phyloP scores from a whole-genome alignment of 345 rosid species.

The Aegle marmelos region DNA sequence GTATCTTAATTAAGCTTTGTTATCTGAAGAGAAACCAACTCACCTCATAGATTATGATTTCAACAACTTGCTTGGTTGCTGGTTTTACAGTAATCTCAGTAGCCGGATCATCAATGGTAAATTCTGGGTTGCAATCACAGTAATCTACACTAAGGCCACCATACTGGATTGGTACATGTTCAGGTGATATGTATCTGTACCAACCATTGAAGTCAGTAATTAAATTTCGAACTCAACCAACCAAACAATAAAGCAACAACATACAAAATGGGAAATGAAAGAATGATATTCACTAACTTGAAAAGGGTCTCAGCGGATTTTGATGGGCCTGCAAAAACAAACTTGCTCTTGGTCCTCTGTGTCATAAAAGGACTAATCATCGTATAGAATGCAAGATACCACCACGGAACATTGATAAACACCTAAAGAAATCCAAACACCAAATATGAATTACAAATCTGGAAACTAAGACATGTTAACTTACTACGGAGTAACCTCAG shows the following conservation, averaged over 20 bases:
- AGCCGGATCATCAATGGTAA: constrained; percentile 63
- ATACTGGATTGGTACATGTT: constrained; percentile 83
- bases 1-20: neutral
- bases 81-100: constrained; percentile 69
- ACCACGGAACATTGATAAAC: constrained; percentile 96
- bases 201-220: neutral
- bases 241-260: neutral
- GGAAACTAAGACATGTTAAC: neutral
- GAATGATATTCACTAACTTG: constrained; percentile 47
- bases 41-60: constrained; percentile 86
- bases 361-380: constrained; percentile 84
- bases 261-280: neutral
- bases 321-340: constrained; percentile 79
- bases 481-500: neutral
- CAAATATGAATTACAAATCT: neutral
- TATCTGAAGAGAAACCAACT: neutral
- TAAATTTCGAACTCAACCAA: neutral
- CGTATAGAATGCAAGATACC: constrained; percentile 81
- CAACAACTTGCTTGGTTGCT: constrained; percentile 80
- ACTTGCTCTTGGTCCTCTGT: constrained; percentile 92
- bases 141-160: constrained; percentile 85
- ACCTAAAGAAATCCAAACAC: constrained; percentile 39
- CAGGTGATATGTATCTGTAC: constrained; percentile 70
- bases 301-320: constrained; percentile 76
- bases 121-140: constrained; percentile 82